These are phyloP conservation scores for Neurospora africana DNA, from an alignment of 495 filamentous ascomycete species.

Conservation along the genomic window DNA sequence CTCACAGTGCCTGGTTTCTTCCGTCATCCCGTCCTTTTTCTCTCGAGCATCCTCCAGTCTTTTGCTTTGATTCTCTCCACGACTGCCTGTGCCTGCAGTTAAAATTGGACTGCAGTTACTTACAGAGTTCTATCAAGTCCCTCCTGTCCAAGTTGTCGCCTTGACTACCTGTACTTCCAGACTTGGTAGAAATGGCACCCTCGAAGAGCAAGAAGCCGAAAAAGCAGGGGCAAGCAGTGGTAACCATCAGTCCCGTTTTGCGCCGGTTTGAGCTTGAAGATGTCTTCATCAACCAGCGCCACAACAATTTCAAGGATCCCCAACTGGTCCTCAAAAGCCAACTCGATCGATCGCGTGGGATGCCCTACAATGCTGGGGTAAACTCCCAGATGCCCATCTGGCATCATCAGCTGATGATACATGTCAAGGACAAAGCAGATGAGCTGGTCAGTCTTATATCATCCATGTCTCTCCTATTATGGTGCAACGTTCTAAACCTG, in stretches of 20 bases:
- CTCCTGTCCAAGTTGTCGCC: neutral
- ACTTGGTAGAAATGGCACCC: slow-evolving; percentile 1
- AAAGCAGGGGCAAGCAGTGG: slow-evolving; percentile 2
- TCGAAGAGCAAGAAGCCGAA: neutral
- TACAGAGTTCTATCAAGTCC: neutral
- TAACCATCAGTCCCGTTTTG: neutral
- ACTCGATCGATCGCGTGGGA: slow-evolving; percentile 7
- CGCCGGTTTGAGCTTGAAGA: slow-evolving; percentile 14
- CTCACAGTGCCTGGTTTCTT: neutral
- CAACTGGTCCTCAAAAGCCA: slow-evolving; percentile 23
- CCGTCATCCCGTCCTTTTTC: neutral
- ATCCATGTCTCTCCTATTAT: neutral
- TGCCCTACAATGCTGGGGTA: slow-evolving; percentile 7
- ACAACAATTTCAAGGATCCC: slow-evolving; percentile 16
- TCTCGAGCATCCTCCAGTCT: neutral
- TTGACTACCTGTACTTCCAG: neutral
- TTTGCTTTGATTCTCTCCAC: neutral
- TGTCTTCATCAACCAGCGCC: slow-evolving; percentile 11
- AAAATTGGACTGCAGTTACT: neutral
- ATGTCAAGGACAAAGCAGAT: slow-evolving; percentile 24
- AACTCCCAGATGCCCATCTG: slow-evolving; percentile 5
- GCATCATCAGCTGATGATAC: slow-evolving; percentile 19
- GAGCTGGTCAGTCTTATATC: slow-evolving; percentile 15
- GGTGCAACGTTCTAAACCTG: neutral
- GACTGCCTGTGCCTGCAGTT: neutral